Evolutionary conservation across 352 stramenopile species (phyloP).

Genomic region (Globisporangium echinulatum): DNA sequence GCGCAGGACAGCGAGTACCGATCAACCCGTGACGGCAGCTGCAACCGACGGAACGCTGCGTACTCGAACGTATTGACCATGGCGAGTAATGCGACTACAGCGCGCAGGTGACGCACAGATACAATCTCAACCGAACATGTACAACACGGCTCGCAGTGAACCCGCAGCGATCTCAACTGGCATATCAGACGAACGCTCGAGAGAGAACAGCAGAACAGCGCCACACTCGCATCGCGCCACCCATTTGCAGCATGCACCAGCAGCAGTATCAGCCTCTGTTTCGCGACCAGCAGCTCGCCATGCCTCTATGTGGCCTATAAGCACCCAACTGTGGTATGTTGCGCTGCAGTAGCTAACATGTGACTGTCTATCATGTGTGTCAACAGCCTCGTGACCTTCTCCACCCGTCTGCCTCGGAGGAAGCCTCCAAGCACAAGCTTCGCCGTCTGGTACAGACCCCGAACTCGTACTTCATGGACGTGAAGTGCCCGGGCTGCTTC

Average conservation of each 20-base stretch:
- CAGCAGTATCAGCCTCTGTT: neutral
- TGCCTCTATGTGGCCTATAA: neutral
- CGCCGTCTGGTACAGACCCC: slow-evolving; percentile 98
- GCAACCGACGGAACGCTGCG: neutral
- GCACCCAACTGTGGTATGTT: no score
- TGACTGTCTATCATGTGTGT: slow-evolving; percentile 5
- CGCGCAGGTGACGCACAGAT: no score
- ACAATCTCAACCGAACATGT: no score
- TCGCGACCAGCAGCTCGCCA: no score
- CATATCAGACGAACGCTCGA: no score
- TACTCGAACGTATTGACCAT: no score
- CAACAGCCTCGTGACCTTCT: slow-evolving; percentile 92
- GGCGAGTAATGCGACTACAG: no score
- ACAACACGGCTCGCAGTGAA: neutral
- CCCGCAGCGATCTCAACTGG: neutral
- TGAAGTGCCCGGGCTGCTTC: slow-evolving; percentile 99
- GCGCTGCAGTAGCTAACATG: slow-evolving; percentile 8
- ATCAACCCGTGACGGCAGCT: neutral
- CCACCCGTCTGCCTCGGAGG: slow-evolving; percentile 92
- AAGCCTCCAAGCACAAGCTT: slow-evolving; percentile 99
- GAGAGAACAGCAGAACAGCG: no score
- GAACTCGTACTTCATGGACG: slow-evolving; percentile 99
- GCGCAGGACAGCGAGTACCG: neutral
- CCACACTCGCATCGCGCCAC: neutral
- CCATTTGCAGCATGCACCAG: neutral